Conservation (phyloP, 768 basidiomycete species). For the Suillus lakei region DNA sequence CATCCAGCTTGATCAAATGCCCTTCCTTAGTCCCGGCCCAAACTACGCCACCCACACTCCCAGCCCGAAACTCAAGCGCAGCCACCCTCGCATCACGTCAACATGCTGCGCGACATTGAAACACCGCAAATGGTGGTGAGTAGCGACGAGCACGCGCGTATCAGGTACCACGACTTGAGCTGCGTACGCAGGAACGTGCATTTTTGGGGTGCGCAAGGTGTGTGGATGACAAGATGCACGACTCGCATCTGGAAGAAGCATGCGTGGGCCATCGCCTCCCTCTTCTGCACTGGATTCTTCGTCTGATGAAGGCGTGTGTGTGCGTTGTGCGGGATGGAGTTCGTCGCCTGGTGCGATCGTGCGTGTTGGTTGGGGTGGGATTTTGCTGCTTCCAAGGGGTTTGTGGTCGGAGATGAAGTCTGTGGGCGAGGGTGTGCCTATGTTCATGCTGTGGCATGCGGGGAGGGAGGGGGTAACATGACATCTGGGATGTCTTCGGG, state of each 20-base stretch:
- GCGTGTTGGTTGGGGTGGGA: conserved; percentile 78
- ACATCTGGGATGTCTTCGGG: conserved; percentile 15
- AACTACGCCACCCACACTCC: conserved; percentile 55
- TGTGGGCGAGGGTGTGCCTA: not conserved
- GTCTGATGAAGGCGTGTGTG: conserved; percentile 45
- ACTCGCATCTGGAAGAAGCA: conserved; percentile 68
- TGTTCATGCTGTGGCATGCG: conserved; percentile 41
- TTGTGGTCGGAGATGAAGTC: conserved; percentile 26
- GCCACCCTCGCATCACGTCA: conserved; percentile 76
- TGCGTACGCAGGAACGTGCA: conserved; percentile 58
- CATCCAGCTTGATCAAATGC: conserved; percentile 81
- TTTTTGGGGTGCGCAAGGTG: conserved; percentile 46
- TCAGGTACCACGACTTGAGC: conserved; percentile 63
- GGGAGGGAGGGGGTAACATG: conserved; percentile 37
- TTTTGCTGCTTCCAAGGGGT: conserved; percentile 36
- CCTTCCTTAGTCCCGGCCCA: conserved; percentile 96
- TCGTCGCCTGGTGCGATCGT: conserved; percentile 72
- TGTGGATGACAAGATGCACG: conserved; percentile 64
- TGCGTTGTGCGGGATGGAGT: conserved; percentile 63
- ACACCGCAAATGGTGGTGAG: conserved; percentile 61
- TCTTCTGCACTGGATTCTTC: conserved; percentile 63
- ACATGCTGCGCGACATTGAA: conserved; percentile 54
- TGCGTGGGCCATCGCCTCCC: conserved; percentile 48
- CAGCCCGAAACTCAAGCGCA: conserved; percentile 77
- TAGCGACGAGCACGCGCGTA: conserved; percentile 59